Base-by-base conservation (phyloP, 2,329 filamentous ascomycete species). In the Cyphellophora attinorum region DNA sequence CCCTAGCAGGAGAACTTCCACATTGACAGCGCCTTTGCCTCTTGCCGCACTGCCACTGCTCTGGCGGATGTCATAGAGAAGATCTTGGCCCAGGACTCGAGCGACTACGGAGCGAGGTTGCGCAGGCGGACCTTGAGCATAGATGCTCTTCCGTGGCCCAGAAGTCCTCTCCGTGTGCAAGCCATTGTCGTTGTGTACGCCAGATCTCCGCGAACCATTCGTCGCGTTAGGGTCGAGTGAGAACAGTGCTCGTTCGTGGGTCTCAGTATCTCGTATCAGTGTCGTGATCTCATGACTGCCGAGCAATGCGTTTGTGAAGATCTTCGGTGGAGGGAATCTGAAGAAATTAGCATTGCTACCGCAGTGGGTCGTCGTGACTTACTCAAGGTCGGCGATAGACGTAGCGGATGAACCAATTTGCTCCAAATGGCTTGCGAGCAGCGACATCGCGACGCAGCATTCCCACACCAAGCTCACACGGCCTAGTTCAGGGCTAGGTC, bases 161-260 rank as follows among this genome's bases (percentile, higher is more conserved):
- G 15, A 19, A 17, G 27, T 27, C 29, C 12, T 28, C 16, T 44
- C 36, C 11, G 13, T 11, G 13, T 29, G 15, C 11, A 27, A n/a
- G 11, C 18, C 4, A 5, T 19, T 13, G 11, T 29, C 13, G 27
- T 29, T 29, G 10, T n/a, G 8, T 5, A 33, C 27, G 19, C 33
- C 31, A 11, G 29, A 19, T 12, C 30, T 32, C 21, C 28, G 31
- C 19, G 15, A 33, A 47, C 55, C 67, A 57, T 53, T 70, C 3
- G 69, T 68, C 4, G 63, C 69, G 1, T 82, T 75, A 0, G 83
- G 77, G 1, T 89, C 86, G 1, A 94, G 79, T 23, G 89, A 93
- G 65, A 96, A 98, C 12, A 98, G 76, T 5, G 89, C 89, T 51
- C 88, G 81, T 59, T 98, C 91, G 62, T 96, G 89, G 14, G 81